Conservation (phyloP, 2,329 filamentous ascomycete genomes). For the Penicillium vulpinum region DNA sequence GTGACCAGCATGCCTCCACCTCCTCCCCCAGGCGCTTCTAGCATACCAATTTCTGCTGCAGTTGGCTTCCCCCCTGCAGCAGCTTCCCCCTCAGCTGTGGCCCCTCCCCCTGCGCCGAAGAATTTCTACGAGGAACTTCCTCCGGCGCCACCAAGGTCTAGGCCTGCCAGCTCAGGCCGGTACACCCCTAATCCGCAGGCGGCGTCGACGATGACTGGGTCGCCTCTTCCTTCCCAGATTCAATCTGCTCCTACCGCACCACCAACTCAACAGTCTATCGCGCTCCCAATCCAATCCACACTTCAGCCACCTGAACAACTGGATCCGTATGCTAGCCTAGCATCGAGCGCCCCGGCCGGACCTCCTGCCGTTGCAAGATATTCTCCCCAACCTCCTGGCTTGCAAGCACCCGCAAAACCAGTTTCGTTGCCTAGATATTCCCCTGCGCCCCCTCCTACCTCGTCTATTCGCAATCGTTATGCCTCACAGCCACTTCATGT, state of each 20-base stretch:
- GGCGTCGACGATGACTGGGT: slow-evolving; percentile 18
- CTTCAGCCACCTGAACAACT: slow-evolving; percentile 35
- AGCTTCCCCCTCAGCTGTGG: slow-evolving; percentile 15
- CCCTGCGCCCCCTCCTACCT: slow-evolving; percentile 45
- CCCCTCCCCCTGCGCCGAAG: slow-evolving; percentile 30
- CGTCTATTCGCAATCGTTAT: slow-evolving; percentile 39
- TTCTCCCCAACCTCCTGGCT: slow-evolving; percentile 42
- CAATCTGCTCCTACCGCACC: slow-evolving; percentile 21
- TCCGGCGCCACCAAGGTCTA: slow-evolving; percentile 57
- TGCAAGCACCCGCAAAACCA: slow-evolving; percentile 36
- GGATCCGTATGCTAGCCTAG: slow-evolving; percentile 34
- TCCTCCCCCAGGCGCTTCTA: slow-evolving; percentile 64
- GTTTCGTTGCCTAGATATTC: slow-evolving; percentile 45
- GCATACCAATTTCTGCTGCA: slow-evolving; percentile 39
- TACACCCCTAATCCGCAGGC: slow-evolving; percentile 41
- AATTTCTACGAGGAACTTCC: slow-evolving; percentile 81
- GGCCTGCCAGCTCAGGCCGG: slow-evolving; percentile 52
- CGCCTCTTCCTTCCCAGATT: background rate
- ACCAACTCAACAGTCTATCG: slow-evolving; percentile 20
- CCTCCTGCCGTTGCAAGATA: slow-evolving; percentile 40
- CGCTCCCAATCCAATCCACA: slow-evolving; percentile 20
- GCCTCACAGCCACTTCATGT: slow-evolving; percentile 39
- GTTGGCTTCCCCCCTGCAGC: slow-evolving; percentile 18
- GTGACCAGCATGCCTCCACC: slow-evolving; percentile 53
- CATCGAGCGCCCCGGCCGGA: slow-evolving; percentile 30